Base-by-base conservation (phyloP, 2,329 filamentous ascomycete species). In the Calonectria pseudoturangicola region DNA sequence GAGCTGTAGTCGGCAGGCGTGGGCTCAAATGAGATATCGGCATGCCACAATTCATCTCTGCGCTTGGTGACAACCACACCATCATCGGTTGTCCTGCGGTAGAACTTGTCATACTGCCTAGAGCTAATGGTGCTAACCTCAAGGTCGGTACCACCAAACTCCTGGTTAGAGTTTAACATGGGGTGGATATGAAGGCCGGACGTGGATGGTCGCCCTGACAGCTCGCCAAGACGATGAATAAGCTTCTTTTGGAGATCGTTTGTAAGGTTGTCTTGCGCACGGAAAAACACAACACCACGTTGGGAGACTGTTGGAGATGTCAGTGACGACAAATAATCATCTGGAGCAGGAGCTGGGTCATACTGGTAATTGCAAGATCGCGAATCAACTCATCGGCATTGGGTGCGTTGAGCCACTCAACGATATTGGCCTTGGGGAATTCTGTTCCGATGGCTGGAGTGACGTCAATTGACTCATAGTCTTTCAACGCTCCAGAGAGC, bases 251-350 rank as follows among this genome's bases (percentile, higher is more conserved):
- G 92, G 2, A 92, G 86, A 1, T 91, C 89, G 79, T 93, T 89
- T 74, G 87, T 88, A 45, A 93, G 82, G 43, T 86, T 85, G 79
- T 92, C 86, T 75, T 94, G 92, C 36, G 89, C 87, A 25, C 92
- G 89, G 84, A 94, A 93, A 84, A 94, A 93, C 39, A 94, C 92
- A 4, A 94, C 92, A 12, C 92, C 92, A 0, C 92, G 89, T 72
- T 91, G 89, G 1, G 92, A 93, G 75, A 94, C 92, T 93, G 9
- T 41, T 30, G 50, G 30, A 30, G 12, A 13, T 16, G 30, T 65
- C 30, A 54, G 56, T 15, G 1, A n/a, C 4, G 10, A 10, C 15
- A 33, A 33, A 10, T 25, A 30, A 10, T 30, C 30, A 10, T 10
- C 21, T 45, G 16, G 9, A 62, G 41, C 2, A 21, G 4, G 16